Base-by-base conservation (phyloP, 495 filamentous ascomycete genomes). In the Chaetomium fimeti region DNA sequence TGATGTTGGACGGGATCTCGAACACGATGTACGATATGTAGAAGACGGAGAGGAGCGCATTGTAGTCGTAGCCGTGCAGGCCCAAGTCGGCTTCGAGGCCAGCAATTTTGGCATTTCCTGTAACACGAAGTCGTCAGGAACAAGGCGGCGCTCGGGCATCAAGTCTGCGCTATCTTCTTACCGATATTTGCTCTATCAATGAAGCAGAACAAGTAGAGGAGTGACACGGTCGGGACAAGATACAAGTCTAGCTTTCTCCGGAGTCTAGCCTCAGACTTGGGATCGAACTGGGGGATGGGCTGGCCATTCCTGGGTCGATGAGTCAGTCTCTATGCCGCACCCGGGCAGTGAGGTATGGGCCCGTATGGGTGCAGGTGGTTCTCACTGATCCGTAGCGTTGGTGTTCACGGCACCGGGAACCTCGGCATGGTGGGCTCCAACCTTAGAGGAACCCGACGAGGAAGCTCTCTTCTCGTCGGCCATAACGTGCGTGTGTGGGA, bases 21-120 rank as follows among this genome's bases (percentile, higher is more conserved):
- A 90, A 88, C 38, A 87, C 62, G 43, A 84, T 81, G 69, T 92
- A 93, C 22, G 87, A 84, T 68, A 93, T 84, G 75, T 89, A 91
- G 67, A 86, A 85, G 48, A 81, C 66, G 60, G 81, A 81, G 48
- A 89, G 84, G 27, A 88, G 81, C 56, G 82, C 78, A 65, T 91
- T 89, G 71, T 90, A 93, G 69, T 91, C 87, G 67, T 87, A 79
- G 18, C 85, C 87, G 0, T 74, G 77, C 74, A 92, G 76, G 53
- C 81, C 59, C n/a, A 91, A 71, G 65, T 89, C 86, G 9, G 75
- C 77, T 27, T 84, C 76, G 47, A 91, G 71, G 6, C 87, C 88
- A 61, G 87, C 85, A 36, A 91, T 69, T 53, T 70, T 77, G 20
- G 79, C 80, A 28, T 82, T 82, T 53, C 80, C 80, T 81, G 29